Base-by-base conservation (phyloP, 2,329 filamentous ascomycete genomes). In the Polytolypa hystricis region DNA sequence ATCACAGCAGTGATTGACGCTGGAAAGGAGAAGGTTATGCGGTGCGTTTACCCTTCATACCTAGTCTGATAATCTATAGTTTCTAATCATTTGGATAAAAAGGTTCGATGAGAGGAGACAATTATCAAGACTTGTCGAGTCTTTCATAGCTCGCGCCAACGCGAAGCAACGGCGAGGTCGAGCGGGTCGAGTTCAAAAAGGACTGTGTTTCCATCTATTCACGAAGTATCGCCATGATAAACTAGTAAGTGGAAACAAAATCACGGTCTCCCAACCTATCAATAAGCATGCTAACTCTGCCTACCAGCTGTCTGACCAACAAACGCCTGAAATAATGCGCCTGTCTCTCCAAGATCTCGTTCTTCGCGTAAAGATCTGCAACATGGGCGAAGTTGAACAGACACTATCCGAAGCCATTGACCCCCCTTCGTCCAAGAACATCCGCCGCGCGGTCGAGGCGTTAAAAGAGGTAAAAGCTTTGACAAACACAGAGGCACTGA, bases 1-100 rank as follows among this genome's bases (percentile, higher is more conserved):
- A 84, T 98, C 19, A 96, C 91, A 0, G 94, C 87, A 49, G 91
- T 98, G 30, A 82, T 98, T 40, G 91, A 98, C 57, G 87, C 86
- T 1, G 91, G 91, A 39, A 96, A 94, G 59, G 89, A 96, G 60
- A 86, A 93, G 47, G 89, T 94, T 59, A 95, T 95, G 89, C 72
- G 60, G 52, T 61, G 44, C 18, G 38, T 39, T 37, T 14, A 26
- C 43, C 40, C 21, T 16, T 29, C 19, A 30, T 26, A 21, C 20
- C 5, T 15, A 20, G 19, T 28, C 5, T 10, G 35, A 20, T n/a
- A 30, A 30, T 35, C 19, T 15, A 17, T 14, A 8, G 16, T 12
- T 23, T n/a, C 11, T 20, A 9, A 14, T 15, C 12, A 19, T 10
- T 20, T 6, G 19, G n/a, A 17, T 19, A 30, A 12, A 16, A 30